Evolutionary conservation across 2,329 filamentous ascomycete species (phyloP).

Genomic region (Emmonsiellopsis sp.): DNA sequence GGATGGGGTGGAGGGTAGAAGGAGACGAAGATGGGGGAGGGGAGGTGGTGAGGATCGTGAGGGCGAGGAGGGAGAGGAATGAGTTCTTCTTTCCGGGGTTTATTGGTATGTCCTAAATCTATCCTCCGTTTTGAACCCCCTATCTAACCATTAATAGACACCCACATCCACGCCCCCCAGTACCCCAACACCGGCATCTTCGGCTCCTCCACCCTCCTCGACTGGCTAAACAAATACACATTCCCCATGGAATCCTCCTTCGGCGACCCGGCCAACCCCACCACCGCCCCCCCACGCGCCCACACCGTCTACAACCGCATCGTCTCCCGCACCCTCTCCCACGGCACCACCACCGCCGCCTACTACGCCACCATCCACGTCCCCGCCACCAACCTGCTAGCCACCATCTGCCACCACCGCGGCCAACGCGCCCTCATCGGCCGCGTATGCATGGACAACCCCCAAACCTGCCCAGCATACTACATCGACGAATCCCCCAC

Average conservation of each 20-base stretch:
- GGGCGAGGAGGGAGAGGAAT: slow-evolving; percentile 31
- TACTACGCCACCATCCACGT: slow-evolving; percentile 92
- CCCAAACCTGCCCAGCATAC: slow-evolving; percentile 57
- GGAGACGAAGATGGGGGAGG: slow-evolving; percentile 1
- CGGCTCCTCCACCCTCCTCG: slow-evolving; percentile 81
- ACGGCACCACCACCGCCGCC: slow-evolving; percentile 89
- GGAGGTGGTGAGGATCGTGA: slow-evolving; percentile 24
- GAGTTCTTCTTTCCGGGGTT: slow-evolving; percentile 42
- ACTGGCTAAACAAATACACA: slow-evolving; percentile 91
- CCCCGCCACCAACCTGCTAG: slow-evolving; percentile 79
- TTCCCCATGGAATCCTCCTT: slow-evolving; percentile 86
- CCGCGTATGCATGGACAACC: slow-evolving; percentile 86
- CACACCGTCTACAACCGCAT: slow-evolving; percentile 63
- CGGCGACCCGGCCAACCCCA: slow-evolving; percentile 21
- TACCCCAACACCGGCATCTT: slow-evolving; percentile 93
- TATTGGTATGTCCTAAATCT: slow-evolving; percentile 28
- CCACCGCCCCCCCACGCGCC: slow-evolving; percentile 19
- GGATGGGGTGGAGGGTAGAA: slow-evolving; percentile 23
- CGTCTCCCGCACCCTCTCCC: slow-evolving; percentile 68
- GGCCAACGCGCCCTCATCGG: slow-evolving; percentile 90
- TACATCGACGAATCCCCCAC: slow-evolving; percentile 67
- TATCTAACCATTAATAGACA: slow-evolving; percentile 51
- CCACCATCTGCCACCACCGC: slow-evolving; percentile 65
- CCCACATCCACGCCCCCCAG: slow-evolving; percentile 90
- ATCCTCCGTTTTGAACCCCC: background rate